Percentiles rank a stretch among this genome's conserved stretches.
Evolutionary conservation across 129 eudicot genomes (phyloP).

Genomic region (Flaveria robusta): DNA sequence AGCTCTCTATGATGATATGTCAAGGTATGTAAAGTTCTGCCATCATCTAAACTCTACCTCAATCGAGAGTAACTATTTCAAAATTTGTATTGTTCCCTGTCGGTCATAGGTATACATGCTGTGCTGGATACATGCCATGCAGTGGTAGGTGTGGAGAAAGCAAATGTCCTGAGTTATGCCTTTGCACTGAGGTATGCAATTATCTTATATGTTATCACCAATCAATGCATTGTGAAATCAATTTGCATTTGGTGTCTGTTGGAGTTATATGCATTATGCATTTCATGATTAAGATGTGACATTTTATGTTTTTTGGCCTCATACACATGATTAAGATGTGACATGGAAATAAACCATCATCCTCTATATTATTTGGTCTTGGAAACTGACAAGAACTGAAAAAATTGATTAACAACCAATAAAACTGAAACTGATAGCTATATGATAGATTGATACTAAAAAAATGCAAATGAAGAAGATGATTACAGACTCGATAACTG

Average conservation of each 20-base stretch:
- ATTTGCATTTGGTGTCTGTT: not conserved
- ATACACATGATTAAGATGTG: not conserved
- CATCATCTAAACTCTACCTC: not conserved
- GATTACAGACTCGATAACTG: too few species aligned
- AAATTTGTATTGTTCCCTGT: constrained; percentile 10
- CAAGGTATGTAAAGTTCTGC: constrained; percentile 52
- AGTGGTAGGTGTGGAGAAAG: constrained; percentile 99
- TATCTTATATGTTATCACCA: not conserved
- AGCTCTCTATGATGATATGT: constrained; percentile 94
- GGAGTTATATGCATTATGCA: not conserved
- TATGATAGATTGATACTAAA: too few species aligned
- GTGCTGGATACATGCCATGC: constrained; percentile 98
- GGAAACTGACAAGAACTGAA: too few species aligned
- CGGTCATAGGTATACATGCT: constrained; percentile 70
- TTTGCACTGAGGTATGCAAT: constrained; percentile 75
- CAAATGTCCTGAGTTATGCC: constrained; percentile 89
- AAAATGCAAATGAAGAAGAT: too few species aligned
- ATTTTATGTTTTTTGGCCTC: not conserved
- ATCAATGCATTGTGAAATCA: too few species aligned
- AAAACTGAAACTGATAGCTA: too few species aligned
- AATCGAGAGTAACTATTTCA: not conserved
- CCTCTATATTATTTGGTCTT: too few species aligned
- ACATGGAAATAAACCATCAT: not conserved
- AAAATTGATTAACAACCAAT: too few species aligned
- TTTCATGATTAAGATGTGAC: not conserved